These are phyloP conservation scores for Dianthus caryophyllus DNA, from an alignment of 148 eudicot genomes.

Conservation along the genomic window DNA sequence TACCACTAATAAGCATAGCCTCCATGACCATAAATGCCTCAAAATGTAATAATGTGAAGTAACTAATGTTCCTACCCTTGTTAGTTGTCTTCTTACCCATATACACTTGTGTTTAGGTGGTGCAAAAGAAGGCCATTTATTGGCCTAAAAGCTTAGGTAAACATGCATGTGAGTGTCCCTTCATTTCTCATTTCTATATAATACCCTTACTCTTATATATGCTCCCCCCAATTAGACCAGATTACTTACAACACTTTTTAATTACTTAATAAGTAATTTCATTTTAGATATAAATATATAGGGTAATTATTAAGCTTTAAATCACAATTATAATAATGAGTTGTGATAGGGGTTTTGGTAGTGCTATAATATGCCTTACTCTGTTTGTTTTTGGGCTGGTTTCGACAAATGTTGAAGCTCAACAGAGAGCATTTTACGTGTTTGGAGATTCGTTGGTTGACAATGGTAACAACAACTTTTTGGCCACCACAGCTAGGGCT, in stretches of 20 bases:
- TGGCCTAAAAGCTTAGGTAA: constrained; percentile 22
- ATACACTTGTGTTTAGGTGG: constrained; percentile 14
- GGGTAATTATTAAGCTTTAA: not conserved
- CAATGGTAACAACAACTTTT: constrained; percentile 72
- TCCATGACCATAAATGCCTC: constrained; percentile 9
- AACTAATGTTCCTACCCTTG: constrained; percentile 19
- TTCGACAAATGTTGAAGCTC: constrained; percentile 28
- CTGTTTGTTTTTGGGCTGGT: constrained; percentile 8
- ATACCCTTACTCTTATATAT: not conserved
- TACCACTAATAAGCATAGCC: constrained; percentile 9
- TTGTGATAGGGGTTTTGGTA: constrained; percentile 13
- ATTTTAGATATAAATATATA: no score
- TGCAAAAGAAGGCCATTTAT: constrained; percentile 25
- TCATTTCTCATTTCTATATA: constrained; percentile 18
- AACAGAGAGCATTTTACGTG: constrained; percentile 69
- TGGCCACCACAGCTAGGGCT: constrained; percentile 63
- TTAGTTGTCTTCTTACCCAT: constrained; percentile 6
- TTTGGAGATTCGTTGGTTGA: constrained; percentile 81
- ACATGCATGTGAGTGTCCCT: not conserved
- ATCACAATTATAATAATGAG: not conserved
- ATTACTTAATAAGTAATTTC: no score
- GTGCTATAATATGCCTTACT: not conserved
- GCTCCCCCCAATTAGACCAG: constrained; percentile 4
- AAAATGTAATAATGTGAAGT: constrained; percentile 16
- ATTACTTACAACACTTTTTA: not conserved